Evolutionary conservation across 2,329 filamentous ascomycete genomes (phyloP), one percentile per base, ranked within the genome.

Genomic region (Arthrobotrys pseudoclavata): DNA sequence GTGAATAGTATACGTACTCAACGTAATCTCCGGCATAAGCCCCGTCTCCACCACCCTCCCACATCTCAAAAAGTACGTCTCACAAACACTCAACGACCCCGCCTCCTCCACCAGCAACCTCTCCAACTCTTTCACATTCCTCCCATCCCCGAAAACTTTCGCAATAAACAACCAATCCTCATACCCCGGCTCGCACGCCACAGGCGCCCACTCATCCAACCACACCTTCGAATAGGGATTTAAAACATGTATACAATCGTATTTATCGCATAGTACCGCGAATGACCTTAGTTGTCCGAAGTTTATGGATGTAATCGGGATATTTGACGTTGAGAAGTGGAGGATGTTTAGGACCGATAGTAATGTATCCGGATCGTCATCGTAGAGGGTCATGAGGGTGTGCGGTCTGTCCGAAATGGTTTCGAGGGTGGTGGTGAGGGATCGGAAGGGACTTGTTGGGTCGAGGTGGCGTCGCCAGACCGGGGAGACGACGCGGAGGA

Each of bases 111-210:
- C 61, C 18, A 77, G n/a, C 61, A 34, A 20, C 13, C 6, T 31
- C 52, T 77, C 74, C 37, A 77, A 15, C 42, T 71, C 67, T 13
- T 63, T 40, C 18, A 71, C 53, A 5, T 50, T 61, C 20, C 74
- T 50, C 10, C 57, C 15, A 50, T 77, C 74, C 22, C 64, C 64
- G 18, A 77, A 77, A 12, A 77, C 67, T 37, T 77, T 77, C 1
- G 74, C 74, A n/a, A 77, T 68, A 29, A 70, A 77, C 52, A 77
- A 15, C 74, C 74, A 77, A 15, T 77, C 74, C 26, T 77, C 74
- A 42, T 71, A 77, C 3, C 74, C 74, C 3, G 74, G 74, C 29
- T 77, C 74, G 6, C 47, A 22, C 1, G 53, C 67, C 12, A 62
- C 60, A 3, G 50, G 20, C 0, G 26, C 74, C 74, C 74, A 77